Conservation (phyloP, 495 filamentous ascomycete genomes). For the Niebla homalea region DNA sequence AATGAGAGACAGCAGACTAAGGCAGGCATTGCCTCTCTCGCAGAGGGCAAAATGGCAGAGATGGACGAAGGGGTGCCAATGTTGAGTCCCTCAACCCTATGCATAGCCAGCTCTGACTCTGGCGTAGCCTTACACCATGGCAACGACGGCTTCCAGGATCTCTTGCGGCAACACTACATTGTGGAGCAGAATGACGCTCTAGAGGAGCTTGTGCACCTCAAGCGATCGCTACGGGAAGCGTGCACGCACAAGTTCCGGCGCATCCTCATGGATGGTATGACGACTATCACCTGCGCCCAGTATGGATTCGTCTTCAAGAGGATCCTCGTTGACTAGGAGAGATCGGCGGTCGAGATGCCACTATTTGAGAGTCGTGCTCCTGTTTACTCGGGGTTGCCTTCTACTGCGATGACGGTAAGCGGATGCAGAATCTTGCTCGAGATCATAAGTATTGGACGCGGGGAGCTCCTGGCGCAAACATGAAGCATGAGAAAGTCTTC, state of each 20-base stretch:
- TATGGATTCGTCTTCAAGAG: constrained; percentile 60
- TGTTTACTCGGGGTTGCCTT: constrained; percentile 54
- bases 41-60: too few relatives aligned
- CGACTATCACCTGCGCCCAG: constrained; percentile 50
- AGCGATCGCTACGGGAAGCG: constrained; percentile 40
- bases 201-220: constrained; percentile 49
- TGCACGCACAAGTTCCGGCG: constrained; percentile 54
- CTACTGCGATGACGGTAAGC: constrained; percentile 53
- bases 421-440: constrained; percentile 38
- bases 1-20: too few relatives aligned
- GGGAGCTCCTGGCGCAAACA: constrained; percentile 50
- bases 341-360: constrained; percentile 41
- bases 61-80: constrained; percentile 11
- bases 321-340: constrained; percentile 45
- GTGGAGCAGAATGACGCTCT: constrained; percentile 46
- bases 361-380: constrained; percentile 42
- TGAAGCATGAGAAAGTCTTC: constrained; percentile 64
- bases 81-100: constrained; percentile 27
- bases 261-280: constrained; percentile 51
- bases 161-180: constrained; percentile 33
- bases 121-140: constrained; percentile 31
- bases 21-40: too few relatives aligned
- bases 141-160: constrained; percentile 36
- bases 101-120: constrained; percentile 28
- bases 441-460: constrained; percentile 54